Evolutionary conservation across 2,329 filamentous ascomycete genomes (phyloP), one percentile per base, ranked within the genome.

Genomic region (Gyromitra esculenta): DNA sequence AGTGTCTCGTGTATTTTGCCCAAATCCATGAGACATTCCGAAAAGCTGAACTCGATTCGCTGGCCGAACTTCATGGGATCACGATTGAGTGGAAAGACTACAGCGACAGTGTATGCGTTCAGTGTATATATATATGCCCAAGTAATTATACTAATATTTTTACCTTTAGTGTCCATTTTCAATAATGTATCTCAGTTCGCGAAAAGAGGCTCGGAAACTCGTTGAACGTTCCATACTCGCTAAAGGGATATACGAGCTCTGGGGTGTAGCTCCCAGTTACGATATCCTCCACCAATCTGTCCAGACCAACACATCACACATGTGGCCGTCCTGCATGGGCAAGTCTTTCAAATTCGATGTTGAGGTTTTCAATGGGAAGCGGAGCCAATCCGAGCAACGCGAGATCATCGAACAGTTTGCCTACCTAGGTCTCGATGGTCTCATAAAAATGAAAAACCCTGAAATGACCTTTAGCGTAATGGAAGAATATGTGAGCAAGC

Each of bases 11-110:
- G 79, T 92, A 95, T 81, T 94, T 98, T 82, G 91, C 91, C 57
- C 96, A 98, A 84, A 87, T 88, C 75, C 94, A 98, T 83, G 93
- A 97, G 85, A 91, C 89, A n/a, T 99, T 99, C 83, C 91, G 95
- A 50, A 86, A 90, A 72, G 89, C 94, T 1, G 96, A 99, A 84
- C 88, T 97, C 13, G 86, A 95, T 81, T 90, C 96, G 31, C 86
- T 99, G 21, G 94, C 93, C 2, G 85, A 89, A 8, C 83, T 95
- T 4, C 88, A 90, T 72, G 87, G 87, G 8, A 85, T 96, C 50
- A 63, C 48, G 56, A 25, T 80, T 43, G 54, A 69, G 48, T 79
- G 67, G 64, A 65, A 59, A 18, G 66, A 67, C 31, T 79, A 79
- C 64, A 41, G 54, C 41, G 72, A 73, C 31, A 77, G 57, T 62